Base-by-base conservation (phyloP, 2,329 filamentous ascomycete genomes). In the Penicillium aurantiogriseum region DNA sequence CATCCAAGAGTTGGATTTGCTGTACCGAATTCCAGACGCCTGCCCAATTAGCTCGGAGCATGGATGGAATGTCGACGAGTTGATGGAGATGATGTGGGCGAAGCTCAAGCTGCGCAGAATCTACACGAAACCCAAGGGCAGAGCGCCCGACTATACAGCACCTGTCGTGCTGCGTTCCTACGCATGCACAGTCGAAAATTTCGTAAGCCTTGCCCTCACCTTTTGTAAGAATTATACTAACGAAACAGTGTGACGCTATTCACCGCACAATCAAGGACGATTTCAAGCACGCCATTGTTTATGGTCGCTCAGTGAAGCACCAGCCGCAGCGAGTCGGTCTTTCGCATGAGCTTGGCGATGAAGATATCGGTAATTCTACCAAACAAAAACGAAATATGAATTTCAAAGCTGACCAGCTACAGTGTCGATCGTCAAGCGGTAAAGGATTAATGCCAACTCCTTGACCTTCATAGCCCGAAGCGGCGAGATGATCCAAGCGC, bases 41-140 rank as follows among this genome's bases (percentile, higher is more conserved):
- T 94, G 94, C 58, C 94, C 94, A 29, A 97, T 99, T 78, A 97
- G 92, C 74, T 94, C 93, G 33, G 94, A 99, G 78, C 89, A 93
- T 72, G 94, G 94, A 56, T 99, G 94, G 94, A 99, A 99, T 76
- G 79, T 99, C 60, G 94, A 99, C 73, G 94, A 99, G 80, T 80
- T 99, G 63, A 84, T 99, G 81, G 94, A 97, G 79, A 86, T 89
- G 74, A 97, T 97, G 94, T 97, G 94, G 94, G 92, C 97, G 56
- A 96, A 96, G 77, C 84, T 99, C 68, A 91, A 89, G 70, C 83
- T 99, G 59, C 88, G 91, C 67, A 86, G 94, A 68, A 89, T 99
- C 45, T 99, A 99, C 80, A 99, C 94, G 57, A 99, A 99, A 80
- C 94, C 94, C 60, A 97, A 99, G 81, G 94, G 94, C 62, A 91